Percentiles rank a stretch among this genome's conserved stretches.
Conservation (phyloP, 768 basidiomycete species). For the Mycena metata region DNA sequence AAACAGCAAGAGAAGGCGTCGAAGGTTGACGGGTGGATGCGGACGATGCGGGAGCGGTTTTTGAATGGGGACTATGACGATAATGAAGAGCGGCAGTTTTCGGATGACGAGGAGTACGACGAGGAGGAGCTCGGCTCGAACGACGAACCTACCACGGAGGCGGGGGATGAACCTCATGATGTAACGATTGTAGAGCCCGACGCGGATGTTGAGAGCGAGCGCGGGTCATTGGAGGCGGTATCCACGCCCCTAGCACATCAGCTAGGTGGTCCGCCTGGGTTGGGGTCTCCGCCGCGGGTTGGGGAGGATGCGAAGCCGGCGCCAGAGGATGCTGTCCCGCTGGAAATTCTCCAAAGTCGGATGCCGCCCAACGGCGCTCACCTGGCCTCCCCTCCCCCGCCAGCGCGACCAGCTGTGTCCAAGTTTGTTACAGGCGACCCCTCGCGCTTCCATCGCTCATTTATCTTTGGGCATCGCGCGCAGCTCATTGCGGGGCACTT, state of each 20-base stretch:
- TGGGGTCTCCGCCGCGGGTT: conserved; percentile 49
- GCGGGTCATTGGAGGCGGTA: conserved; percentile 38
- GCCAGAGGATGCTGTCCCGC: conserved; percentile 72
- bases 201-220: conserved; percentile 34
- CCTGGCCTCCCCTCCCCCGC: conserved; percentile 38
- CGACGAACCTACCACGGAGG: conserved; percentile 30
- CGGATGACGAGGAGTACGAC: conserved; percentile 62
- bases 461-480: conserved; percentile 74
- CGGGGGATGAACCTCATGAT: conserved; percentile 21
- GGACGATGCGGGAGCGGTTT: conserved; percentile 76
- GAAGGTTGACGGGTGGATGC: conserved; percentile 89
- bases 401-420: conserved; percentile 45
- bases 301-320: conserved; percentile 62
- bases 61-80: conserved; percentile 73
- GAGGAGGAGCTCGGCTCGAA: conserved; percentile 14
- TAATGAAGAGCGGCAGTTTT: conserved; percentile 68
- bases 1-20: conserved; percentile 77
- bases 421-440: conserved; percentile 53
- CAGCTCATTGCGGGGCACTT: conserved; percentile 82
- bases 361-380: conserved; percentile 51
- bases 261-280: conserved; percentile 25
- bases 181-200: conserved; percentile 39
- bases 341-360: conserved; percentile 75
- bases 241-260: conserved; percentile 52
- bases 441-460: conserved; percentile 74